phyloP scores from a whole-genome alignment of 495 filamentous ascomycete genomes.

The Podospora pseudopauciseta region DNA sequence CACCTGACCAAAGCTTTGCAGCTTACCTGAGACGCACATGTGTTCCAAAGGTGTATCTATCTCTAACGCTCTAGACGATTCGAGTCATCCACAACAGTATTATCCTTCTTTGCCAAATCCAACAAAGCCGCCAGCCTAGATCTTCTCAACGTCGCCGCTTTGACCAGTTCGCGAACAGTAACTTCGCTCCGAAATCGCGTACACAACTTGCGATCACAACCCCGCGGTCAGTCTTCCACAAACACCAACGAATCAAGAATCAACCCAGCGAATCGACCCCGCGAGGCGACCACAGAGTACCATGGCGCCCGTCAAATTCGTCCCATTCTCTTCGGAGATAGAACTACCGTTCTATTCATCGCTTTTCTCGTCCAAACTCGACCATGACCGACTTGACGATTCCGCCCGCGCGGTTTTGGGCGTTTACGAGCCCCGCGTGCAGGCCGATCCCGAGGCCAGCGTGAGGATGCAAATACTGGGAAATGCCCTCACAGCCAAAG shows the following conservation, averaged over 20 bases:
- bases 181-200: neutral
- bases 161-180: neutral
- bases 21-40: neutral
- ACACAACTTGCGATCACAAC: neutral
- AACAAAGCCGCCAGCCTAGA: neutral
- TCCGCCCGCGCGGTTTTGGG: slow-evolving; percentile 84
- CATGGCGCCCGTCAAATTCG: slow-evolving; percentile 51
- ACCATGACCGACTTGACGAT: slow-evolving; percentile 93
- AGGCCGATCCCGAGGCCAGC: slow-evolving; percentile 64
- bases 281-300: too few species aligned
- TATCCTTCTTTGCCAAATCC: neutral
- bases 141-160: neutral
- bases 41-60: neutral
- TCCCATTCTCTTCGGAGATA: slow-evolving; percentile 87
- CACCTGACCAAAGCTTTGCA: slow-evolving; percentile 9
- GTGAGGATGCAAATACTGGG: slow-evolving; percentile 85
- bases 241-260: neutral
- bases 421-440: slow-evolving; percentile 76
- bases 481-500: slow-evolving; percentile 74
- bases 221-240: neutral
- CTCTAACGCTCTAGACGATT: neutral
- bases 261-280: too few species aligned
- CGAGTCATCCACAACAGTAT: slow-evolving; percentile 2
- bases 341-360: slow-evolving; percentile 92
- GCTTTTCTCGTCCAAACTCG: slow-evolving; percentile 84